Base-by-base conservation (phyloP, 2,329 filamentous ascomycete species). In the Aspergillus awamori region DNA sequence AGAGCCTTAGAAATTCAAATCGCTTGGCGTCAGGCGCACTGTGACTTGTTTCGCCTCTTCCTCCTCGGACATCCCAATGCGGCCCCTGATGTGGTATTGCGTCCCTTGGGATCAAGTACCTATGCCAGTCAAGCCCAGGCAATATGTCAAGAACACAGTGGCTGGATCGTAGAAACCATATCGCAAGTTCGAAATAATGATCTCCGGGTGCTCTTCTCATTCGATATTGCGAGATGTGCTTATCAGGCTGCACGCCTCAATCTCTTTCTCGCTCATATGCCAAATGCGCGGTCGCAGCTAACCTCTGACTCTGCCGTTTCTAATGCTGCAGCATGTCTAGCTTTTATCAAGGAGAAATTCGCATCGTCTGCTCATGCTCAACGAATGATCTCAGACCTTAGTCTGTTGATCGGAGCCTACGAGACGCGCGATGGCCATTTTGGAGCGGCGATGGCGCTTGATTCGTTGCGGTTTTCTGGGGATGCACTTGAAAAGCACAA, bases 61-160 rank as follows among this genome's bases (percentile, higher is more conserved):
- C 36, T 55, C 6, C 30, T 39, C 36, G 38, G 53, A 1, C 53
- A 55, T 55, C 53, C 53, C 13, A 55, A 20, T 28, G 22, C 38
- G 24, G 53, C 53, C 3, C 41, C 53, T 8, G n/a, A 17, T 26
- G 26, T 43, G 15, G 41, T 55, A 10, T 33, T 54, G 2, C 11
- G 38, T 20, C 38, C 24, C 13, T 15, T 55, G n/a, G n/a, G n/a
- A 13, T 11, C 38, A 17, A 30, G 22, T 22, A 17, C 38, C 15
- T 30, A 43, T 33, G 38, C 43, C 3, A n/a, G 15, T 13, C 38
- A 55, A 30, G 53, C 38, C 24, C 13, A 39, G 17, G 15, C 7
- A 1, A 45, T 43, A n/a, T 55, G 53, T n/a, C 13, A 55, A 11
- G 22, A 55, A n/a, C 53, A 55, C 53, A 55, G 53, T 36, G 17